Base-by-base conservation (phyloP, 768 basidiomycete genomes). In the Lactarius sp. region DNA sequence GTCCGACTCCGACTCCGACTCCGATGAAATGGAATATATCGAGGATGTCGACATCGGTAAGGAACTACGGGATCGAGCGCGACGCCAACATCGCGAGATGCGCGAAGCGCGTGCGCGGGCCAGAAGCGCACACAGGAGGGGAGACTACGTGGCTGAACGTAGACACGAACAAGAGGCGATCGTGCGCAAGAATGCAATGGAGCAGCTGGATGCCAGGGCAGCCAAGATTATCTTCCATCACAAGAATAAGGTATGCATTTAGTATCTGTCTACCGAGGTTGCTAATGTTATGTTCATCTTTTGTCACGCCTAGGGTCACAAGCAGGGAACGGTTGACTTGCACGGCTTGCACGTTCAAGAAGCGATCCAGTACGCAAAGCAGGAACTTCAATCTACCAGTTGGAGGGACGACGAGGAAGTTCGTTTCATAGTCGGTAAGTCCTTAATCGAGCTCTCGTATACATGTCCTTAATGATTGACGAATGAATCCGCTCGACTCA, bases 351-450 rank as follows among this genome's bases (percentile, higher is more conserved):
- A 46, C 37, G 64, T 60, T 2, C 13, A 12, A 9, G 64, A 65
- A 39, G 64, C 64, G 7, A 5, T 60, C 4, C 39, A 56, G n/a
- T 52, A 60, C 27, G 59, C 59, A 22, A 51, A 51, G 53, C 33
- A 56, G 7, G 47, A 55, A 9, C 47, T 64, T 20, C 31, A 56
- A 10, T 27, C 34, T 2, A 59, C 59, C 6, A 39, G 3, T 12
- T 27, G 8, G 27, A 42, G 59, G 41, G 8, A 44, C 3, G 47
- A 56, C 13, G 4, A 46, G 4, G n/a, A 0, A 4, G 33, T 65
- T 47, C 36, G 9, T 18, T 65, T 60, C 50, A 65, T 65, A 34
- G 54, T 56, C 13, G 64, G 64, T 65, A 53, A n/a, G 54, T 41
- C 6, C 37, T 44, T 31, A 13, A n/a, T 34, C 27, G 7, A 42